Evolutionary conservation across 2,329 filamentous ascomycete species (phyloP).

Genomic region (Thelonectria olida): DNA sequence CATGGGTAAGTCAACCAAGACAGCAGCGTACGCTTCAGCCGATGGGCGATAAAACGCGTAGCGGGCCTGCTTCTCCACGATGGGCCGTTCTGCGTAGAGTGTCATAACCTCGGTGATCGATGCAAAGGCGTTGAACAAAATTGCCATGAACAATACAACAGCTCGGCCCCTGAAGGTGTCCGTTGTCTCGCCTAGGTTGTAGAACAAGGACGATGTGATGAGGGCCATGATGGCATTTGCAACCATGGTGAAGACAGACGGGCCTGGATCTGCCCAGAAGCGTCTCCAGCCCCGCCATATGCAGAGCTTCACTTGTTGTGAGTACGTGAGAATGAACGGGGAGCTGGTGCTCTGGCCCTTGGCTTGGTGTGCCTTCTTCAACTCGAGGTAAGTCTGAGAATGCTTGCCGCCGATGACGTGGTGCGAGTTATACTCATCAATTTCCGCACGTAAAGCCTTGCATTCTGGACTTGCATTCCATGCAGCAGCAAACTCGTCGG

Average conservation of each 20-base stretch:
- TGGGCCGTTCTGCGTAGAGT: slow-evolving; percentile 40
- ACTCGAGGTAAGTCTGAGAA: slow-evolving; percentile 25
- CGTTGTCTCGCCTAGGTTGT: slow-evolving; percentile 52
- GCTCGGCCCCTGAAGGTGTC: slow-evolving; percentile 55
- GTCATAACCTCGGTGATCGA: slow-evolving; percentile 45
- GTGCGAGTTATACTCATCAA: slow-evolving; percentile 45
- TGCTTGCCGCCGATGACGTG: slow-evolving; percentile 30
- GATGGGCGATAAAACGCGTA: slow-evolving; percentile 48
- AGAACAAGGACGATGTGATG: slow-evolving; percentile 59
- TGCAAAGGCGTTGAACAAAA: slow-evolving; percentile 59
- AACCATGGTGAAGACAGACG: slow-evolving; percentile 9
- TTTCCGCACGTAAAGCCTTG: slow-evolving; percentile 1
- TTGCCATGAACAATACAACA: slow-evolving; percentile 59
- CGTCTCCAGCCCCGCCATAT: slow-evolving; percentile 50
- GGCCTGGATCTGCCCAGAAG: slow-evolving; percentile 43
- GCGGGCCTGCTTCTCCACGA: slow-evolving; percentile 48
- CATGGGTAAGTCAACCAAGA: slow-evolving; percentile 53
- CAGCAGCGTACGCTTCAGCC: slow-evolving; percentile 42
- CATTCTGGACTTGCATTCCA: slow-evolving; percentile 42
- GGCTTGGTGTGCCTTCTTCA: slow-evolving; percentile 32
- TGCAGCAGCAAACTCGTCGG: slow-evolving; percentile 46
- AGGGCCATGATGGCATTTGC: slow-evolving; percentile 47
- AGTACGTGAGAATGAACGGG: slow-evolving; percentile 56
- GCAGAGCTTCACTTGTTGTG: slow-evolving; percentile 54
- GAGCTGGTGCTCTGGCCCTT: slow-evolving; percentile 53